phyloP scores from a whole-genome alignment of 306 rosid genomes.

The Citrullus mucosospermus region DNA sequence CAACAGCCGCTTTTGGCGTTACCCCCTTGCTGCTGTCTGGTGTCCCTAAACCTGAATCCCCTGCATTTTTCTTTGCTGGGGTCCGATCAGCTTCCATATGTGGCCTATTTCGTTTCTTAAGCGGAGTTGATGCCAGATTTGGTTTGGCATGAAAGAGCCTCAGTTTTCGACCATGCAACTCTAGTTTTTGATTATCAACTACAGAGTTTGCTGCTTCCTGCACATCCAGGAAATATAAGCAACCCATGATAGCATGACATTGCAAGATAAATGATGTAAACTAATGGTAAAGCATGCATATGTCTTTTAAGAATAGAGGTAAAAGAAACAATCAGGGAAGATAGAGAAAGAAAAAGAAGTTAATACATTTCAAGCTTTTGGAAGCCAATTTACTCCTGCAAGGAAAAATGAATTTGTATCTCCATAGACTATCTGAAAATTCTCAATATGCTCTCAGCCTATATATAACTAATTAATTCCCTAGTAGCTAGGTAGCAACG shows the following conservation, averaged over 20 bases:
- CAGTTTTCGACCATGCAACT: slow-evolving; percentile 61
- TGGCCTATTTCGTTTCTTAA: slow-evolving; percentile 33
- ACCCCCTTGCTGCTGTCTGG: slow-evolving; percentile 9
- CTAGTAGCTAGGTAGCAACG: background rate
- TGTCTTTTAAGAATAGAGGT: background rate
- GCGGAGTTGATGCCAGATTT: slow-evolving; percentile 23
- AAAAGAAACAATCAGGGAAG: background rate
- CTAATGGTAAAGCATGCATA: background rate
- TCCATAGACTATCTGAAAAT: background rate
- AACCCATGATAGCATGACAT: background rate
- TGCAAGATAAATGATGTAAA: background rate
- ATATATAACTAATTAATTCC: background rate
- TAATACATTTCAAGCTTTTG: background rate
- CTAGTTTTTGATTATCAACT: slow-evolving; percentile 41
- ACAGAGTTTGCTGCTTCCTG: slow-evolving; percentile 74
- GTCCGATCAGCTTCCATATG: slow-evolving; percentile 18
- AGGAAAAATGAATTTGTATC: background rate
- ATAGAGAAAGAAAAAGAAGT: background rate
- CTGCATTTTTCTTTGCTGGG: slow-evolving; percentile 36
- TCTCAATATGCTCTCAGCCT: background rate
- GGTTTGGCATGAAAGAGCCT: slow-evolving; percentile 48
- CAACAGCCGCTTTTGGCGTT: slow-evolving; percentile 9
- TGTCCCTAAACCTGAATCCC: background rate
- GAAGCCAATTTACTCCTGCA: background rate
- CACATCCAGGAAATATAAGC: slow-evolving; percentile 1